Base-by-base conservation (phyloP, 1,139 yeast species). In the Lodderomyces beijingensis region DNA sequence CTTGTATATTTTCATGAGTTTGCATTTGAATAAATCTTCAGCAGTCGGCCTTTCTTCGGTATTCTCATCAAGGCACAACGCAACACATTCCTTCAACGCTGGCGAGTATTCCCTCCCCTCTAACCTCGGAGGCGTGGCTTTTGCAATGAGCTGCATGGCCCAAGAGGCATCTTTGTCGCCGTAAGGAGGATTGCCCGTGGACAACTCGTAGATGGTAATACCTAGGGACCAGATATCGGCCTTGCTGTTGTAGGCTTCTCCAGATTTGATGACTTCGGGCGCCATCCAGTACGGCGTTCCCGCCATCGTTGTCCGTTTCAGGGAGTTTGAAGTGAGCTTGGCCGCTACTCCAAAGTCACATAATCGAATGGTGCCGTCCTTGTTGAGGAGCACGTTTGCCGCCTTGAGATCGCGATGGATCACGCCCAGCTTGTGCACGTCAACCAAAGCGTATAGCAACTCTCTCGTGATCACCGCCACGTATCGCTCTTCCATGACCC, bases 211-310 rank as follows among this genome's bases (percentile, higher is more conserved):
- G 6, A 88, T 69, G 0, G 98, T 91, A 37, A 93, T 86, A 12
- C 99, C 99, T 33, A 91, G 59, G 1, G 95, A 85, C 96, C 96
- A 87, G 8, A 87, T 84, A 54, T 87, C 96, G 0, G 93, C 95
- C 57, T 84, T 87, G 32, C 78, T 76, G 48, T 86, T 85, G 55
- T 87, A 87, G 2, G 82, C 70, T 14, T 83, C 83, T 20, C 98
- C 98, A 54, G 91, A 97, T 52, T 89, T 76, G 28, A 91, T 91
- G 16, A 91, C 98, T 55, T 91, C 98, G 0, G 98, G 98, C 0
- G 98, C 98, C 99, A 93, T 93, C 99, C 99, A 93, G 55, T 89
- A 93, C 0, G 98, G 98, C 0, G 99, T 93, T 4, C 99, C 99
- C 0, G 95, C 97, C 77, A 91, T 88, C 1, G 98, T 91, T 27